Percentiles rank a stretch among this genome's conserved stretches.
phyloP scores from a whole-genome alignment of 495 filamentous ascomycete genomes.

The Aspergillus sclerotioniger region DNA sequence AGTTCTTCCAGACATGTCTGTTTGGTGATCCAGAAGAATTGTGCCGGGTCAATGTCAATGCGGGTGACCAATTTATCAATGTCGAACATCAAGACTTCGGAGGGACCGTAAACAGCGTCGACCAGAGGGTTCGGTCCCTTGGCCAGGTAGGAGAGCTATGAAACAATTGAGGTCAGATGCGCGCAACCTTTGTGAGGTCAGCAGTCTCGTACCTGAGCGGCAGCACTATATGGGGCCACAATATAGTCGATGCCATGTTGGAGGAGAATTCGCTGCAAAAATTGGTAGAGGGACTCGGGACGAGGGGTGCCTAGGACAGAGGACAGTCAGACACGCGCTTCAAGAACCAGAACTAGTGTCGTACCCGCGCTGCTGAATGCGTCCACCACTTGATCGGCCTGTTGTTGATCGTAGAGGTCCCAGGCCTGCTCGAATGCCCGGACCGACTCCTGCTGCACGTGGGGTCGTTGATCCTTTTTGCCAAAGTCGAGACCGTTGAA shows the following conservation, averaged over 20 bases:
- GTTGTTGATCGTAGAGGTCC: constrained; percentile 78
- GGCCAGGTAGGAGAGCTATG: constrained; percentile 78
- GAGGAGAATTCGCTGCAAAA: constrained; percentile 70
- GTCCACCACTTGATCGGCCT: constrained; percentile 73
- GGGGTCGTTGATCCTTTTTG: constrained; percentile 62
- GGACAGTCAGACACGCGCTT: constrained; percentile 19
- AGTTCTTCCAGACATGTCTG: constrained; percentile 67
- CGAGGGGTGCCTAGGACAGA: constrained; percentile 49
- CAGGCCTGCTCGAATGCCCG: constrained; percentile 65
- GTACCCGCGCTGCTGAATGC: constrained; percentile 81
- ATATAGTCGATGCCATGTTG: constrained; percentile 71
- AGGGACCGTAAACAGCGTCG: constrained; percentile 77
- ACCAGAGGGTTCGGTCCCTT: constrained; percentile 64
- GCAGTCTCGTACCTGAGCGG: constrained; percentile 67
- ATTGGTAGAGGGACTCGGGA: constrained; percentile 62
- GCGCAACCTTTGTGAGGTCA: not conserved
- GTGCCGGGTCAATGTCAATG: constrained; percentile 65
- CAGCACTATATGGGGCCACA: constrained; percentile 86
- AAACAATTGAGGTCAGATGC: constrained; percentile 12
- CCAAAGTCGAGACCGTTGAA: constrained; percentile 82
- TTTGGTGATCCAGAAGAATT: constrained; percentile 71
- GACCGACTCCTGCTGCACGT: constrained; percentile 42
- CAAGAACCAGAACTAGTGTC: constrained; percentile 16
- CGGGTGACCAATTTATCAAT: constrained; percentile 78
- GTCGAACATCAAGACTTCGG: constrained; percentile 86